Evolutionary conservation across 73 alveolate genomes (phyloP), one percentile per base, ranked within the genome.

Genomic region (Tetrahymena malaccensis): DNA sequence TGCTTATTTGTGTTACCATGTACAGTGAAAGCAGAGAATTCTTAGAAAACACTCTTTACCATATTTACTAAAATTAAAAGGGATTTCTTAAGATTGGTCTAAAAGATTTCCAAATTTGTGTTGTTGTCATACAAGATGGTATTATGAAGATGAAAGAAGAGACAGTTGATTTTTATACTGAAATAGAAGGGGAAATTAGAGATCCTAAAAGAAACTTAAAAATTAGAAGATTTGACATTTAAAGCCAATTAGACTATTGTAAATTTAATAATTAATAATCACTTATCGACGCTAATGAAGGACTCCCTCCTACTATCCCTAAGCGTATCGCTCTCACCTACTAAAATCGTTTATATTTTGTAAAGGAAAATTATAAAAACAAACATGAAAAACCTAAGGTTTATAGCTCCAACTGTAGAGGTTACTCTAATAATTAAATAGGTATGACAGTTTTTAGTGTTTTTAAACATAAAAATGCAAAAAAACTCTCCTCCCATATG

Each of bases 381-480:
- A 70, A 12, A 70, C 10, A 17, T n/a, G 89, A 70, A 31, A 70
- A 70, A n/a, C 89, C 89, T 1, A 70, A 31, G 31, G 89, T 70
- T 27, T 70, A 70, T 70, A 70, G 89, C 37, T 70, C 89, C 7
- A 70, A 70, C 12, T 70, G 89, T 34, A 70, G 89, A 70, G 89
- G 89, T 8, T 70, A 70, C 37, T 27, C 40, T 9, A 70, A 15
- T 12, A 70, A 70, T 31, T 10, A 70, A 70, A 31, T 70, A 70
- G 89, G 89, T 27, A 70, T 95, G 95, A 94, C 97, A 21, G 85
- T 95, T 43, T 95, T 95, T 85, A 85, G 94, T 89, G 97, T 95
- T 27, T 95, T 95, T 31, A 95, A 95, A 55, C 94, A 85, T 19
- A 85, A 44, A 22, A 95, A 95, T 95, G 97, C 95, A 6, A 85